Evolutionary conservation across 208 protist species (phyloP).

Genomic region (Leishmania major): DNA sequence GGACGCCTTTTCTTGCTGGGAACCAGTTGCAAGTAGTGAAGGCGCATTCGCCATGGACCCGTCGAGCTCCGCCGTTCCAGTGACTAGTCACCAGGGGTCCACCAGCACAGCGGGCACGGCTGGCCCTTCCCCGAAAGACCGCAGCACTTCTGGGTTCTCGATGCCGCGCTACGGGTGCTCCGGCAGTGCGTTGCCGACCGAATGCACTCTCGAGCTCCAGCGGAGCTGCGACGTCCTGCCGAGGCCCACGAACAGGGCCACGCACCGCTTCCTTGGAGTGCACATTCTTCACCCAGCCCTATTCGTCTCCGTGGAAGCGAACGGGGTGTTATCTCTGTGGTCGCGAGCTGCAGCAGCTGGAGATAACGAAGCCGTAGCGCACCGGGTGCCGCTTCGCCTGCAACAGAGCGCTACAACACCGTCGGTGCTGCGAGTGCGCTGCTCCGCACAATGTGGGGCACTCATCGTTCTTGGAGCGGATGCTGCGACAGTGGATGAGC

Average conservation of each 20-base stretch:
- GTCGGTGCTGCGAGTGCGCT: slow-evolving; percentile 27
- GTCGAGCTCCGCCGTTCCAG: neutral
- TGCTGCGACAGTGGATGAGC: slow-evolving; percentile 19
- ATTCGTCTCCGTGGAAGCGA: slow-evolving; percentile 37
- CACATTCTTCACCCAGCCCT: slow-evolving; percentile 14
- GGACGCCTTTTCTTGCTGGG: slow-evolving; percentile 53
- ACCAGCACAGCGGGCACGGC: too few species aligned
- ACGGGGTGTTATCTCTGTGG: slow-evolving; percentile 46
- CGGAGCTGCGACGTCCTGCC: too few species aligned
- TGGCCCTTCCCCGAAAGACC: neutral
- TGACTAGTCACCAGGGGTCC: neutral
- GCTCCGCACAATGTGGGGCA: slow-evolving; percentile 19
- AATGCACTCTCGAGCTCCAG: slow-evolving; percentile 7
- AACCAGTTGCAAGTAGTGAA: slow-evolving; percentile 1
- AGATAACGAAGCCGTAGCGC: neutral
- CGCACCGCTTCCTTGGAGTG: slow-evolving; percentile 30
- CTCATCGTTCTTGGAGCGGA: slow-evolving; percentile 36
- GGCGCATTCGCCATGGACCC: neutral
- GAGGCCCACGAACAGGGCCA: neutral
- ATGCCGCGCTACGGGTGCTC: slow-evolving; percentile 33
- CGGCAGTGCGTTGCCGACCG: slow-evolving; percentile 23
- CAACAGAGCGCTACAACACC: slow-evolving; percentile 6
- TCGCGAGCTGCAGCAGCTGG: neutral
- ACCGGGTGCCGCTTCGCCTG: neutral
- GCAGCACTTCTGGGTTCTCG: neutral